Base-by-base conservation (phyloP, 2,329 filamentous ascomycete species). In the Teratosphaeria destructans region DNA sequence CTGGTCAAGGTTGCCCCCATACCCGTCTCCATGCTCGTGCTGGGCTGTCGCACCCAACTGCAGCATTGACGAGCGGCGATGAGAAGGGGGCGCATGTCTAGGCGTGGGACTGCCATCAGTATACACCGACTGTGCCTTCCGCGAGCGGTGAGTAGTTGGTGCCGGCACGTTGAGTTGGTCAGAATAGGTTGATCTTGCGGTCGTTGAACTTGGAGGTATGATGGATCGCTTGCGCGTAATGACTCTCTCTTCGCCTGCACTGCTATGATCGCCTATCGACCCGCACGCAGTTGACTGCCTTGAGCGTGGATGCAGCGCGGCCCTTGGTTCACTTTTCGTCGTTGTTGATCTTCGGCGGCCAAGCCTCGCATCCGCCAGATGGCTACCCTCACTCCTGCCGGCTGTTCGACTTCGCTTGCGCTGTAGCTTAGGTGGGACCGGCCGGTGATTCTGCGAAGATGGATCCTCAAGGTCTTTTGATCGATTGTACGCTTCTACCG, bases 401-500 rank as follows among this genome's bases (percentile, higher is more conserved):
- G 62, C 63, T 29, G 58, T 59, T 34, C 68, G 64, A 57, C 67
- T 70, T 16, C 64, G 60, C 5, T 66, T 64, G 12, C 66, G 65
- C 52, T 65, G 57, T 11, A 59, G 52, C 57, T 62, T 62, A 1
- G 63, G 57, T 26, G 57, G 58, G 12, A 60, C 57, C 5, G 60
- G 55, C 27, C 59, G 57, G n/a, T 57, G 52, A 16, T 57, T 54
- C 26, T 54, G 49, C 14, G 34, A 32, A 4, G 35, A 49, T 6
- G 47, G 12, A 67, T 74, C 47, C 68, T 73, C 61, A 12, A 76
- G 74, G 39, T 75, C 75, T 58, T 76, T 76, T n/a, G 81, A 80
- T 61, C 80, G 77, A 6, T 75, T 70, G 67, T 82, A 88, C 1
- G 86, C 86, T 66, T 85, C 75, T 37, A 77, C 74, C 7, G 86